phyloP scores from a whole-genome alignment of 2,329 filamentous ascomycete species.

The Penicillium expansum region DNA sequence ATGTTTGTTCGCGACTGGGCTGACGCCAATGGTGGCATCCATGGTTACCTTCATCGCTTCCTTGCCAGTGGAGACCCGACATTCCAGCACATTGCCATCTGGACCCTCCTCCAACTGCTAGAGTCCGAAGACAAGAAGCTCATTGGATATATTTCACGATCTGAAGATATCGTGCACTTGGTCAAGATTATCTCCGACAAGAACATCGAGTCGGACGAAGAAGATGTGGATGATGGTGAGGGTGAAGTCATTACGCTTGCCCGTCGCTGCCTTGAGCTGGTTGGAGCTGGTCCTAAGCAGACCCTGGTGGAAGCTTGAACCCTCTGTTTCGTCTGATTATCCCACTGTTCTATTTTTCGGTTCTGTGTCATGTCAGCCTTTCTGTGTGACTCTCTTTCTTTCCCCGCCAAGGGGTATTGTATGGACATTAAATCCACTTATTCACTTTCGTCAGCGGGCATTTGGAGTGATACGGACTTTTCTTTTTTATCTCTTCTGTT shows the following conservation, averaged over 20 bases:
- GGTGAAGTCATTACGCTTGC: constrained; percentile 90
- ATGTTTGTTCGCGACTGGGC: constrained; percentile 95
- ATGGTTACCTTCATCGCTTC: constrained; percentile 91
- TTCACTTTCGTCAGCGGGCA: constrained; percentile 33
- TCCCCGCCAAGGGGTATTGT: constrained; percentile 28
- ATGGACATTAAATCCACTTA: constrained; percentile 33
- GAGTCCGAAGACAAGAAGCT: constrained; percentile 91
- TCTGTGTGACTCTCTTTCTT: constrained; percentile 14
- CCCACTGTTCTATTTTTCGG: constrained; percentile 12
- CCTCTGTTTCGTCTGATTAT: background rate
- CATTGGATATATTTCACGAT: constrained; percentile 83
- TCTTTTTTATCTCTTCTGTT: constrained; percentile 12
- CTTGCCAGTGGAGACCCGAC: constrained; percentile 91
- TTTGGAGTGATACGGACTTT: constrained; percentile 31
- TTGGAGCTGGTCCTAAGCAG: constrained; percentile 73
- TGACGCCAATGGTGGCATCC: constrained; percentile 88
- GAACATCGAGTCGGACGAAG: constrained; percentile 81
- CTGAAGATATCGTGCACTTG: constrained; percentile 86
- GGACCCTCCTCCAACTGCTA: constrained; percentile 91
- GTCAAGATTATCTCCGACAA: constrained; percentile 88
- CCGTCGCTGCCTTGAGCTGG: constrained; percentile 80
- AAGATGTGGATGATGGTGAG: constrained; percentile 84
- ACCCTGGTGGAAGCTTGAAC: constrained; percentile 73
- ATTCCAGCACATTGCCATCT: constrained; percentile 98
- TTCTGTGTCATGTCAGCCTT: constrained; percentile 10